Base-by-base conservation (phyloP, 1,139 yeast genomes). In the Geotrichum klebahnii region DNA sequence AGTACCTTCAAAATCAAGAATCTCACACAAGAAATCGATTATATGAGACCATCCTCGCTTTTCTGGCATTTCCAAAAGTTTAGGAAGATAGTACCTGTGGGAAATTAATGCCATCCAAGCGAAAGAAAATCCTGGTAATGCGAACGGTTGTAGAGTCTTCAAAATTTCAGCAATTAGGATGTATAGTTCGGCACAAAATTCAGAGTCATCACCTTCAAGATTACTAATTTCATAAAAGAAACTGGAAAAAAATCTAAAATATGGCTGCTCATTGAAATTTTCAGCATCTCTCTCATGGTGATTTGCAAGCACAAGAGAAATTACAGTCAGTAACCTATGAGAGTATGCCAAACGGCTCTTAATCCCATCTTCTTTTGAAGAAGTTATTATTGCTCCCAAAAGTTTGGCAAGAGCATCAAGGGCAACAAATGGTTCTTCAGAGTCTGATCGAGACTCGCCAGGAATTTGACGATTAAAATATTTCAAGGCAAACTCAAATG, bases 71-170 rank as follows among this genome's bases (percentile, higher is more conserved):
- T 79, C 81, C 57, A 94, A 68, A 57, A 92, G 70, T 53, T 77
- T 77, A 17, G 97, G 97, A 67, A 94, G 73, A 63, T 89, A 87
- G 82, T 87, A 80, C 55, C 97, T 78, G 65, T 92, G 98, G 6
- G 96, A 82, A 41, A 90, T 77, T 61, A 92, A 74, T 3, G 96
- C 82, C 58, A 89, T 80, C 98, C 98, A 92, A 1, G 96, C 94
- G 74, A 92, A 89, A 0, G 96, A 81, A 63, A 92, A 92, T 0
- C 95, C 97, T 1, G 97, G 97, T 73, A 84, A 85, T 1, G 92
- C 84, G 39, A 85, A 71, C 6, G 98, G 98, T 67, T 94, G 97
- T 52, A 87, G 70, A 5, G 84, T 74, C 54, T 81, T 79, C 61
- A 92, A 75, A 37, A 79, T 75, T 34, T 86, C 88, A 0, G 90